phyloP scores from a whole-genome alignment of 2,329 filamentous ascomycete species.

The Trichoderma citrinoviride region DNA sequence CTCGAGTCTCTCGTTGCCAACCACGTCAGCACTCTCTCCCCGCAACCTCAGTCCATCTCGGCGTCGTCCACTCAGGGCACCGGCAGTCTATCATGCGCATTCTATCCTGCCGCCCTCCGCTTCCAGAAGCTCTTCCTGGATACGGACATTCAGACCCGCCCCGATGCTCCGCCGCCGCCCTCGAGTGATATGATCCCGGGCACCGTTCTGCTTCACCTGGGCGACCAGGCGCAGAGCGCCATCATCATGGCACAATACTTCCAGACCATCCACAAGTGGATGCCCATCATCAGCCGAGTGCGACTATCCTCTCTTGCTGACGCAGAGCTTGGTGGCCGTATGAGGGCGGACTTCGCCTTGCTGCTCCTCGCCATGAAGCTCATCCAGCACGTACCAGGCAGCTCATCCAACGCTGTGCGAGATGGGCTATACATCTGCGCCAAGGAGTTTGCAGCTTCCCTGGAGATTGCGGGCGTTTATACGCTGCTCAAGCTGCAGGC shows the following conservation, averaged over 20 bases:
- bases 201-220: not conserved
- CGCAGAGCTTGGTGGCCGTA: not conserved
- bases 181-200: conserved; percentile 6
- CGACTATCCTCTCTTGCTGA: conserved; percentile 6
- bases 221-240: conserved; percentile 4
- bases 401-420: conserved; percentile 7
- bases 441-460: conserved; percentile 22
- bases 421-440: conserved; percentile 20
- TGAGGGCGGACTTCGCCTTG: conserved; percentile 22
- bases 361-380: conserved; percentile 31
- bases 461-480: conserved; percentile 28
- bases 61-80: not conserved
- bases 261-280: conserved; percentile 21
- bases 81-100: not conserved
- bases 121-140: conserved; percentile 22
- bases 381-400: conserved; percentile 23
- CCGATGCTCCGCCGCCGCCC: not conserved
- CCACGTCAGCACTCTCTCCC: not conserved
- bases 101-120: conserved; percentile 14
- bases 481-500: conserved; percentile 31
- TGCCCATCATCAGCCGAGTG: conserved; percentile 22
- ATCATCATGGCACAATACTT: conserved; percentile 19
- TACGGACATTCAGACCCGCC: conserved; percentile 13
- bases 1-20: conserved; percentile 21
- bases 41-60: not conserved